These are phyloP conservation scores for Fusarium praegraminearum DNA, from an alignment of 2,329 filamentous ascomycete genomes.

Conservation along the genomic window DNA sequence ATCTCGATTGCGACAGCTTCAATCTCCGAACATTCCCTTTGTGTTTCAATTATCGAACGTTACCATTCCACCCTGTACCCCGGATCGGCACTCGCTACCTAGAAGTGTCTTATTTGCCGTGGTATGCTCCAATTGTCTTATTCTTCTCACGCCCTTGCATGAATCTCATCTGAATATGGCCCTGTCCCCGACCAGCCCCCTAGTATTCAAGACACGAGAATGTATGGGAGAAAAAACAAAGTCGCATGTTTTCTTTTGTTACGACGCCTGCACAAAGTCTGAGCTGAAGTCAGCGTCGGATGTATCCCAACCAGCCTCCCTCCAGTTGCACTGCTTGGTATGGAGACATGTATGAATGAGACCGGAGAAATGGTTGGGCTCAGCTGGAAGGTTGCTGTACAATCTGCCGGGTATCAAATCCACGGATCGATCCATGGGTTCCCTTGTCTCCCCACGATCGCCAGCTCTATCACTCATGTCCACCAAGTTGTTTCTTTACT, in stretches of 20 bases:
- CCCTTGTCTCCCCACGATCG: conserved; percentile 42
- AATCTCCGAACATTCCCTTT: conserved; percentile 45
- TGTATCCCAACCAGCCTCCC: conserved; percentile 17
- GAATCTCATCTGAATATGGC: conserved; percentile 41
- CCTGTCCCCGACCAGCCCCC: conserved; percentile 37
- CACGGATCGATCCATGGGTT: conserved; percentile 33
- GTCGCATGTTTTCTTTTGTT: conserved; percentile 34
- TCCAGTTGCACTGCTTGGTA: conserved; percentile 9
- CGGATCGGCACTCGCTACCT: conserved; percentile 37
- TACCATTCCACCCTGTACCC: conserved; percentile 39
- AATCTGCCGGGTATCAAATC: conserved; percentile 17
- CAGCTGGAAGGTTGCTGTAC: conserved; percentile 15
- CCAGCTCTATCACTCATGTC: conserved; percentile 27
- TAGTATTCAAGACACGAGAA: conserved; percentile 36
- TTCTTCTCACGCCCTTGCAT: conserved; percentile 36
- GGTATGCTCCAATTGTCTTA: conserved; percentile 46
- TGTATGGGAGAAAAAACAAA: conserved; percentile 9
- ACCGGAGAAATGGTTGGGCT: conserved; percentile 9
- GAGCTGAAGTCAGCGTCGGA: conserved; percentile 42
- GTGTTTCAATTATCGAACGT: conserved; percentile 45
- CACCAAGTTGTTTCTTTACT: conserved; percentile 23
- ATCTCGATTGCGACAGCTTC: conserved; percentile 27
- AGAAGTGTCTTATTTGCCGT: conserved; percentile 46
- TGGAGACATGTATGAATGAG: conserved; percentile 14
- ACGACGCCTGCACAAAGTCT: conserved; percentile 4